Base-by-base conservation (phyloP, 2,329 filamentous ascomycete species). In the Colletotrichum melonis region DNA sequence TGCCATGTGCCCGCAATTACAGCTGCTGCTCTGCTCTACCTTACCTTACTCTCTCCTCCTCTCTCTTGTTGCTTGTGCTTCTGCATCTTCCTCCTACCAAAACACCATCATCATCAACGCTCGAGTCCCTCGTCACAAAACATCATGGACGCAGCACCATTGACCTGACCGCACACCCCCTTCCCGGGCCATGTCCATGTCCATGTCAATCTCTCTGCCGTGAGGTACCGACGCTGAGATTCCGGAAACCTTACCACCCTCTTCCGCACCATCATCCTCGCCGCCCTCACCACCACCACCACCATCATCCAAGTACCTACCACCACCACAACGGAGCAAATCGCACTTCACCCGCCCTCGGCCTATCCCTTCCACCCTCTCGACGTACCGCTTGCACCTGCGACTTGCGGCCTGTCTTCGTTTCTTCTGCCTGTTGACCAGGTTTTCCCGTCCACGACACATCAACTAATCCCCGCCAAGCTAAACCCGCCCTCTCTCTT, bases 371-470 rank as follows among this genome's bases (percentile, higher is more conserved):
- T 42, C 24, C 58, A 28, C 35, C 28, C 16, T 42, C 38, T 16
- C 38, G 38, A 19, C 38, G 16, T 16, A 42, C 38, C 38, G 38
- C 38, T 42, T 42, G 14, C 38, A 42, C 38, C 14, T 42, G 38
- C 38, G 38, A 14, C 46, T 55, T 60, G 28, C 28, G 26, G 22
- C 58, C 38, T 60, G 60, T 54, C 67, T 70, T 70, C 66, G 70
- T 65, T 73, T 73, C 67, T 70, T 73, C 67, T 73, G 70, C 70
- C 66, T 70, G 67, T 73, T 70, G 70, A 73, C 67, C 67, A 70
- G 70, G 70, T 70, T 46, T 49, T 65, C 70, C 60, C 67, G 35
- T 62, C 70, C 52, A 62, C 63, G 70, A 64, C 35, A 46, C 42
- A 19, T 63, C 42, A 26, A 46, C 22, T 19, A 62, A 24, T 59